phyloP scores from a whole-genome alignment of 2,329 filamentous ascomycete species.

The Sphaerulina vaccinii region DNA sequence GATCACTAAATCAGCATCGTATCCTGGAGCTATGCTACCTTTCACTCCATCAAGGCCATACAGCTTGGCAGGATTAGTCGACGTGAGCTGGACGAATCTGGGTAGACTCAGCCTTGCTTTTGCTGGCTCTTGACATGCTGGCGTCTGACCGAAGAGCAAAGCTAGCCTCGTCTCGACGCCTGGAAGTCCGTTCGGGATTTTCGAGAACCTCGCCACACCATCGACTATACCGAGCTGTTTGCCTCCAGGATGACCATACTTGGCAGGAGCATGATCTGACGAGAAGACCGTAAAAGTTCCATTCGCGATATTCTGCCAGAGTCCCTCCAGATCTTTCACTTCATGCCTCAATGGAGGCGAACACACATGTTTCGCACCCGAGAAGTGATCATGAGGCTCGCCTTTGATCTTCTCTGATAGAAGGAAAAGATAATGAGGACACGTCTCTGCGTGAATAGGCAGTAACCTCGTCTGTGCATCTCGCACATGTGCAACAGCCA shows the following conservation, averaged over 20 bases:
- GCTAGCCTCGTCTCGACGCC: constrained; percentile 46
- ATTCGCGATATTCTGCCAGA: constrained; percentile 39
- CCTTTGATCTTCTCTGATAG: constrained; percentile 35
- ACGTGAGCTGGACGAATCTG: constrained; percentile 47
- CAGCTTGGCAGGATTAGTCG: constrained; percentile 46
- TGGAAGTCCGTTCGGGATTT: constrained; percentile 47
- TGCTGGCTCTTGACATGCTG: constrained; percentile 30
- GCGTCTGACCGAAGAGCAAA: constrained; percentile 40
- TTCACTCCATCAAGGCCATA: constrained; percentile 45
- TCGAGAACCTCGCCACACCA: constrained; percentile 39
- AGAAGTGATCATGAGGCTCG: constrained; percentile 37
- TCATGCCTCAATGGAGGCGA: constrained; percentile 37
- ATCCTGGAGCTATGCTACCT: constrained; percentile 44
- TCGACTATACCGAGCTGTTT: constrained; percentile 42
- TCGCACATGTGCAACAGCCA: constrained; percentile 37
- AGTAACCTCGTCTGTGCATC: constrained; percentile 38
- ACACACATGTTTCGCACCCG: constrained; percentile 40
- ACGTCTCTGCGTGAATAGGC: constrained; percentile 41
- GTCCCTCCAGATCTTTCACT: constrained; percentile 35
- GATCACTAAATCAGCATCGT: constrained; percentile 47
- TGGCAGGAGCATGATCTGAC: constrained; percentile 42
- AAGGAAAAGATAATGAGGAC: constrained; percentile 40
- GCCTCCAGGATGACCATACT: constrained; percentile 40
- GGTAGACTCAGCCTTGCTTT: constrained; percentile 35
- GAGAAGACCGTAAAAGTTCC: constrained; percentile 39